Base-by-base conservation (phyloP, 2,329 filamentous ascomycete species). In the Aspergillus uvarum region DNA sequence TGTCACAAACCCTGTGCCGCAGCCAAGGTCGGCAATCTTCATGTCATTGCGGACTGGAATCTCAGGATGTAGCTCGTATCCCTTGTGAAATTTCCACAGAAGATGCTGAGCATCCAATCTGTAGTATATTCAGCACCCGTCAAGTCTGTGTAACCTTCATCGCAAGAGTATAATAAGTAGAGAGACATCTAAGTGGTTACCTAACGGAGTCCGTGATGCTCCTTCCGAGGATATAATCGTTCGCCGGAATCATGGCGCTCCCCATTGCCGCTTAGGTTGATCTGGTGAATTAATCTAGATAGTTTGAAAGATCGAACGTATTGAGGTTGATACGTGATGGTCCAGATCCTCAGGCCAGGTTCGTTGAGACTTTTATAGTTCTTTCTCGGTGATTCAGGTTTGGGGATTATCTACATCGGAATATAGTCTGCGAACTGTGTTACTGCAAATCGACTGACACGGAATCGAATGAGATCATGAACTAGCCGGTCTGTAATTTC, bases 21-120 rank as follows among this genome's bases (percentile, higher is more conserved):
- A 44, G 8, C 16, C 38, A 19, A 44, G 16, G 5, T 44, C 38
- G 6, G 38, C 38, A 44, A 44, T 44, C n/a, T 19, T 44, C 14
- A 65, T 63, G 16, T 50, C 44, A 7, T 57, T 24, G 11, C 47
- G 50, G 5, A 65, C 38, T 16, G 61, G 59, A 26, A 65, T 62
- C 16, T 19, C 7, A 7, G 63, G 63, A 16, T 65, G 49, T 14
- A 63, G 38, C 12, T 56, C 58, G 32, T 60, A 62, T 4, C 52
- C 59, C 22, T 38, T 56, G 47, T 62, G 55, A 5, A 63, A 47
- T 32, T 63, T 65, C 60, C 60, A 63, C 11, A 61, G 59, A 2
- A 65, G 44, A 51, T 65, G 60, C 38, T 63, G 58, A 21, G 62
- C 60, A 47, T 62, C 60, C 26, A 58, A 22, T 10, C 59, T 61